Conservation (phyloP, 1,139 yeast species). For the Protomyces inouyei region DNA sequence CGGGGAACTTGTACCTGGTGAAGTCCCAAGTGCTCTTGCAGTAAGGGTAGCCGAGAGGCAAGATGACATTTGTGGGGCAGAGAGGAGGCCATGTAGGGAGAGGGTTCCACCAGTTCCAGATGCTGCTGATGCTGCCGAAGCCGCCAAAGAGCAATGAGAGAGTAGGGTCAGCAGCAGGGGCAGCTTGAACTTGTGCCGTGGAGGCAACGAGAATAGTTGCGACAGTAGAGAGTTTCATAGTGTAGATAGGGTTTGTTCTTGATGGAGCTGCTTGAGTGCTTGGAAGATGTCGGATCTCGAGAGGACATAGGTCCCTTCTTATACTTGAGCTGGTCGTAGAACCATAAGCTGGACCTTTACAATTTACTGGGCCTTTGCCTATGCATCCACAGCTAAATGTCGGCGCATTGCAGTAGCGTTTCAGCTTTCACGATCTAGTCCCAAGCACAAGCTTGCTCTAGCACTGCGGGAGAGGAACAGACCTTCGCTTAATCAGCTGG, state of each 20-base stretch:
- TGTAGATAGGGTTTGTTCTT: not conserved
- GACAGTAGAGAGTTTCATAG: not conserved
- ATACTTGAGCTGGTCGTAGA: too few species aligned
- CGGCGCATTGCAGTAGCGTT: too few species aligned
- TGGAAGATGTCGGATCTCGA: too few species aligned
- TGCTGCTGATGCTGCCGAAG: not conserved
- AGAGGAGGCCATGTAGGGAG: not conserved
- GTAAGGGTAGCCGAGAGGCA: not conserved
- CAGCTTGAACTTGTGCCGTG: not conserved
- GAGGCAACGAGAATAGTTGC: not conserved
- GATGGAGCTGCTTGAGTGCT: not conserved
- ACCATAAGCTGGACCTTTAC: too few species aligned
- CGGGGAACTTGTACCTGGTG: not conserved
- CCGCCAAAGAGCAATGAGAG: not conserved
- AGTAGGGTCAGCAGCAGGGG: not conserved
- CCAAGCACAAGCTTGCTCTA: too few species aligned
- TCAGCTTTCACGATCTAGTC: too few species aligned
- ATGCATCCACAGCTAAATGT: too few species aligned
- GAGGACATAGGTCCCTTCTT: too few species aligned
- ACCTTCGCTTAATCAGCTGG: too few species aligned
- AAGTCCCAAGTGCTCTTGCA: not conserved
- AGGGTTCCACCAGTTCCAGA: not conserved
- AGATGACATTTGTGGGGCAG: not conserved
- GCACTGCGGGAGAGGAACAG: too few species aligned
- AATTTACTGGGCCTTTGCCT: too few species aligned